phyloP scores from a whole-genome alignment of 2,329 filamentous ascomycete genomes.

The Periconia sp. region DNA sequence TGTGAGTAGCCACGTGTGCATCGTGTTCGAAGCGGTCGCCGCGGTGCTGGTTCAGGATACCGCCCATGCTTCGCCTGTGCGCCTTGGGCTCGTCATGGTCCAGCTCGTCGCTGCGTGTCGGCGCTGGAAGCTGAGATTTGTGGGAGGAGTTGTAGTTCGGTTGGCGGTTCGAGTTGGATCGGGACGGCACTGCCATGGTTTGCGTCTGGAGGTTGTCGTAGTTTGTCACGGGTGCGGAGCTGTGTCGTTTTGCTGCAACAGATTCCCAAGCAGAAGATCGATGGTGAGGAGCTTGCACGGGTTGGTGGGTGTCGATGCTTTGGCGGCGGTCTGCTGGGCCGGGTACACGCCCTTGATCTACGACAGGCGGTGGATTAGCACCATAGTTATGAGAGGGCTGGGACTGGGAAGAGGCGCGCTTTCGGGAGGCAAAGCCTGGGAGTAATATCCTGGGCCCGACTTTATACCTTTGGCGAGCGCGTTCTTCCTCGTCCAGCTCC shows the following conservation, averaged over 20 bases:
- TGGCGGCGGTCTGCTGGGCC: conserved; percentile 20
- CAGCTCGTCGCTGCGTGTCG: background rate
- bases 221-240: conserved; percentile 27
- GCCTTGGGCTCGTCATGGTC: conserved; percentile 18
- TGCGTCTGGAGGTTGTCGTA: conserved; percentile 18
- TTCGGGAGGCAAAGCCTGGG: conserved; percentile 28
- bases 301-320: conserved; percentile 19
- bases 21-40: conserved; percentile 32
- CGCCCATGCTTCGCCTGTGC: conserved; percentile 33
- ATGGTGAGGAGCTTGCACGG: conserved; percentile 4
- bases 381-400: conserved; percentile 19
- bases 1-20: conserved; percentile 31
- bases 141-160: conserved; percentile 38
- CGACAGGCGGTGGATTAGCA: conserved; percentile 7
- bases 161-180: conserved; percentile 24
- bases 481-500: conserved; percentile 36
- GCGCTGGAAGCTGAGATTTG: conserved; percentile 33
- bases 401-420: conserved; percentile 20
- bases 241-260: conserved; percentile 23
- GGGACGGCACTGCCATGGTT: conserved; percentile 21
- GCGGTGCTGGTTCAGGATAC: conserved; percentile 35
- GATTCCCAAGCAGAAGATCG: conserved; percentile 26
- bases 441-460: conserved; percentile 38
- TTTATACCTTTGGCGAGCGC: conserved; percentile 33
- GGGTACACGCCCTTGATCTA: conserved; percentile 1